Conservation (phyloP, 2,329 filamentous ascomycete species). For the Hypoxylon sp. region DNA sequence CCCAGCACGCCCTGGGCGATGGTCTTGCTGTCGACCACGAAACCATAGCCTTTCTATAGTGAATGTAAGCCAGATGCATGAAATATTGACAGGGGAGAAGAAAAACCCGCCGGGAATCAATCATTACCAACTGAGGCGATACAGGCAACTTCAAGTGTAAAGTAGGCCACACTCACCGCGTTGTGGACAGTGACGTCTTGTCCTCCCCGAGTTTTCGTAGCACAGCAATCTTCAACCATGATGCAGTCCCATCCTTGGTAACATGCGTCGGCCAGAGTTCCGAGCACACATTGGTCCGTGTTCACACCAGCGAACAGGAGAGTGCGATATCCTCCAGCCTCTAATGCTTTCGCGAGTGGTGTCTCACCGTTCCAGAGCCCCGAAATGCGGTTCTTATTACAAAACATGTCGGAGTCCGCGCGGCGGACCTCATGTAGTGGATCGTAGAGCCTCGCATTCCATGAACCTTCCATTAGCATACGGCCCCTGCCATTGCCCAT, state of each 20-base stretch:
- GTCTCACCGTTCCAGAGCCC: conserved; percentile 67
- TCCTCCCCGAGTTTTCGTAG: conserved; percentile 62
- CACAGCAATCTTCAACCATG: conserved; percentile 67
- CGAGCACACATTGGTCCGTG: conserved; percentile 73
- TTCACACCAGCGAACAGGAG: conserved; percentile 72
- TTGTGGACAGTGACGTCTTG: conserved; percentile 57
- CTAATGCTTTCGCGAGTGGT: conserved; percentile 51
- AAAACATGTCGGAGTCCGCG: conserved; percentile 62
- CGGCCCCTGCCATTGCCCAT: conserved; percentile 61
- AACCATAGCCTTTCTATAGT: conserved; percentile 42
- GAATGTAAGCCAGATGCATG: conserved; percentile 14
- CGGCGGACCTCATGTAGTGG: conserved; percentile 60
- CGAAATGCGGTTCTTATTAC: conserved; percentile 71
- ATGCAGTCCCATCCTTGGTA: conserved; percentile 70
- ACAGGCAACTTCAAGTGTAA: neutral
- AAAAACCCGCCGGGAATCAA: neutral
- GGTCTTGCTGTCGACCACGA: conserved; percentile 45
- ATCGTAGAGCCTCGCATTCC: conserved; percentile 69
- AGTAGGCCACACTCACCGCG: conserved; percentile 53
- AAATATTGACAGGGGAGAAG: neutral
- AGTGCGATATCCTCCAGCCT: conserved; percentile 54
- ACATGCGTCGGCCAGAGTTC: conserved; percentile 69
- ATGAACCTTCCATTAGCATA: conserved; percentile 66
- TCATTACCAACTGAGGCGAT: neutral
- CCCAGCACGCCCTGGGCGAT: conserved; percentile 28